Base-by-base conservation (phyloP, 2,329 filamentous ascomycete genomes). In the Alternaria incomplexa region DNA sequence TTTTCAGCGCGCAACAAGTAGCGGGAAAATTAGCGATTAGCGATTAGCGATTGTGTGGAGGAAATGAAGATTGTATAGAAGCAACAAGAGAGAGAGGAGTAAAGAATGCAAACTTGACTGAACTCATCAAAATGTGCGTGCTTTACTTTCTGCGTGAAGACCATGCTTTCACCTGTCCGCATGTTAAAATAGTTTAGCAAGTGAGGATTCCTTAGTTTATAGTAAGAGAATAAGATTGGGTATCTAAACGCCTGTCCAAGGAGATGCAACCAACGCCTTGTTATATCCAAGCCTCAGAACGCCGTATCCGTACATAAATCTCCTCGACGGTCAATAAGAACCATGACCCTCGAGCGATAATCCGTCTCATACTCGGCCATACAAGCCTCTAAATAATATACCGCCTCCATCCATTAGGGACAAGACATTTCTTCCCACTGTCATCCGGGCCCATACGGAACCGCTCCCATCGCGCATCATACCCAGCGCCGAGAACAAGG, bases 391-490 rank as follows among this genome's bases (percentile, higher is more conserved):
- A 63, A 45, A 55, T 51, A 23, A 63, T 63, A 13, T 63, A 63
- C 25, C 56, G 51, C 30, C 56, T 63, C 61, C 61, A 63, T 22
- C 61, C 61, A 40, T 53, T 22, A 15, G 45, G 11, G 1, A 22
- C 9, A 20, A 63, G 50, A 15, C 50, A 60, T 12, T 60, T 63
- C 32, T 63, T 63, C n/a, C 92, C 91, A 65, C 91, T 89, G 22
- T 90, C 86, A 13, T 86, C 87, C 8, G 44, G 54, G 1, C 64
- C 63, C 10, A 66, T 53, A 2, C 59, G 28, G 72, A 97, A 97
- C 64, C 91, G 93, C 82, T 97, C 93, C 93, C 94, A 97, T 54
- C 91, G 86, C 15, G 91, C 91, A 76, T 96, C 92, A 63, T 87
- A 85, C 0, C 93, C 93, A 1, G 92, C 91, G 4, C 93, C 91